Percentiles rank a stretch among this genome's conserved stretches.
Evolutionary conservation across 345 rosid species (phyloP).

Genomic region (Gossypium arboreum): DNA sequence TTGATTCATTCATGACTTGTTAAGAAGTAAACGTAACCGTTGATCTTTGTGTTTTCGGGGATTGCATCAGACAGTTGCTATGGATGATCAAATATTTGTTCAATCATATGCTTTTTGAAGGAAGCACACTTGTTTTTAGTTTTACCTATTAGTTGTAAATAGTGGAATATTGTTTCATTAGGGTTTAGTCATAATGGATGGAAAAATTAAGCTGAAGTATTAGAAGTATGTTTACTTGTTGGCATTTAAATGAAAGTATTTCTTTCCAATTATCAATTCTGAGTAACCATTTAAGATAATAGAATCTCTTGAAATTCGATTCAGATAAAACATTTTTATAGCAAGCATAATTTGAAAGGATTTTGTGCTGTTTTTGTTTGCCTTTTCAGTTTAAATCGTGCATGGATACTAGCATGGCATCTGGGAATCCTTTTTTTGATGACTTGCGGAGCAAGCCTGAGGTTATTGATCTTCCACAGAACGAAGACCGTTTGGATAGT

Average conservation of each 20-base stretch:
- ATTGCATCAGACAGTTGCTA: background rate
- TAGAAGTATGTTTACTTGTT: background rate
- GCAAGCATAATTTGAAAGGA: background rate
- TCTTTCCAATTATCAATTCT: background rate
- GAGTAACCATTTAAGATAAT: background rate
- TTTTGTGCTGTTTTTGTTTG: background rate
- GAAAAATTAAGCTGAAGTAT: background rate
- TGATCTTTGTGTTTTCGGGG: background rate
- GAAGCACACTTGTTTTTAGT: background rate
- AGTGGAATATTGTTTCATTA: background rate
- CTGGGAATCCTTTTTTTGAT: conserved; percentile 51
- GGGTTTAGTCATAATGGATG: background rate
- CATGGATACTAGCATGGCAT: conserved; percentile 39
- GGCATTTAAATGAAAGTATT: background rate
- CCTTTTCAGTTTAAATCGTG: conserved; percentile 12
- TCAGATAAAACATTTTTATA: background rate
- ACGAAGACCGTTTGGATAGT: conserved; percentile 44
- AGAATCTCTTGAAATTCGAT: background rate
- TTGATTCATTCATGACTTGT: background rate
- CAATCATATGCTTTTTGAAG: background rate
- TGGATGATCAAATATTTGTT: background rate
- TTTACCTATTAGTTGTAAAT: background rate
- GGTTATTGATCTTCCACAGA: conserved; percentile 63
- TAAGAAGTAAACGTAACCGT: background rate
- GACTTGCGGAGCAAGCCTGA: conserved; percentile 59